Evolutionary conservation across 2,329 filamentous ascomycete species (phyloP), one percentile per base, ranked within the genome.

Genomic region (Colletotrichum sp.): DNA sequence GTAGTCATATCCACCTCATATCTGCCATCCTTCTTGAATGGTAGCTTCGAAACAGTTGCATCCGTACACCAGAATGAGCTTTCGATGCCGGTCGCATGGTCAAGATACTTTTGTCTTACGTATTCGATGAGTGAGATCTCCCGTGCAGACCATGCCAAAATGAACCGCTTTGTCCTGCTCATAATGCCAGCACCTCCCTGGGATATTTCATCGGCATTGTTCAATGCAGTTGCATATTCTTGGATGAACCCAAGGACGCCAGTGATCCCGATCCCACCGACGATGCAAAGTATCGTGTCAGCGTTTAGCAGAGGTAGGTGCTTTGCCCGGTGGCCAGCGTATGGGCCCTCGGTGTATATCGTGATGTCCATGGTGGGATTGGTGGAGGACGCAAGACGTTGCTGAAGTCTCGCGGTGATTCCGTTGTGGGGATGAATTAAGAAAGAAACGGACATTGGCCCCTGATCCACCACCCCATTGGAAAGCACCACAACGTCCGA

Each of bases 191-290:
- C 16, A 33, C 3, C 21, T 43, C 11, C 36, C 21, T 11, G n/a
- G 8, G 33, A 31, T 4, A 24, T 29, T 15, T 47, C 34, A 12
- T 43, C 58, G 24, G 55, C 73, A 16, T 33, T 8, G 6, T 21
- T 24, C 63, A 24, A 31, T 0, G 29, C 34, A 27, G 13, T 47
- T 5, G 61, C 54, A 15, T 71, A 73, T 7, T 57, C 57, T 4
- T 75, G 74, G 6, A 81, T 76, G 18, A 78, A 70, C 3, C 82
- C 79, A 16, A 83, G 71, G 16, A 81, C 74, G 8, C 79, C 79
- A 4, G 79, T 81, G 13, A 83, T 77, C 21, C 81, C 81, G 1
- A 83, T 80, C 7, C 81, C 82, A 15, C 82, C 82, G 1, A 80
- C 80, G 12, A 83, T 78, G 55, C 77, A 79, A 1, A 83, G n/a